Evolutionary conservation across 164 flowering plant genomes (phyloP).

Genomic region (Stephania japonica): DNA sequence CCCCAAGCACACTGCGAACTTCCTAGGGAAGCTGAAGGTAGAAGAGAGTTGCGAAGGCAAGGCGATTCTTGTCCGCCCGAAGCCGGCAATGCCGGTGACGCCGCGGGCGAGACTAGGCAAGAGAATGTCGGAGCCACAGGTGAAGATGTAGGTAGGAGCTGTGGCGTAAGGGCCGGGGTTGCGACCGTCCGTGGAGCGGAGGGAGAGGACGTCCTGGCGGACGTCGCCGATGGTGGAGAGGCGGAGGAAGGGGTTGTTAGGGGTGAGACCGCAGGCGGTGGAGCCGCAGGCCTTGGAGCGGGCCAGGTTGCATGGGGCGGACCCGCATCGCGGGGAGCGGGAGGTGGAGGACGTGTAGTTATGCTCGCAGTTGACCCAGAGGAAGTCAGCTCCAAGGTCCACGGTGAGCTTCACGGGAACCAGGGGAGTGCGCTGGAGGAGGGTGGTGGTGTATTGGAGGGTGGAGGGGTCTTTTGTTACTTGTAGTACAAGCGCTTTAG

Average conservation of each 20-base stretch:
- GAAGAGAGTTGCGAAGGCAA: conserved; percentile 27
- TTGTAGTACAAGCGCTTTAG: conserved; percentile 24
- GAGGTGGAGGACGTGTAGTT: conserved; percentile 22
- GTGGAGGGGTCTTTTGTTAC: conserved; percentile 27
- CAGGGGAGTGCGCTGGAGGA: conserved; percentile 25
- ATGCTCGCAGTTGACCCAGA: conserved; percentile 26
- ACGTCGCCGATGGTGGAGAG: conserved; percentile 13
- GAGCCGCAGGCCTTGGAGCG: conserved; percentile 8
- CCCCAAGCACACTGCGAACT: conserved; percentile 32
- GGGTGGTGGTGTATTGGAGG: conserved; percentile 20
- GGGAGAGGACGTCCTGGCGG: conserved; percentile 15
- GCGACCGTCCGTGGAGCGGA: conserved; percentile 26
- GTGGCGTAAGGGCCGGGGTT: conserved; percentile 19
- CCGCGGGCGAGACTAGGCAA: conserved; percentile 30
- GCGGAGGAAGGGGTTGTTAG: conserved; percentile 18
- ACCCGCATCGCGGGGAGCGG: conserved; percentile 18
- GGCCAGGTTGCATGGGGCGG: conserved; percentile 25
- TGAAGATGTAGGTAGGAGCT: conserved; percentile 21
- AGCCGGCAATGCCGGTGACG: conserved; percentile 26
- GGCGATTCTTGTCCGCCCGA: conserved; percentile 20
- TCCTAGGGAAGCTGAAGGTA: conserved; percentile 21
- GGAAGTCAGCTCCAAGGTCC: conserved; percentile 23
- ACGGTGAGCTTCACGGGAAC: conserved; percentile 17
- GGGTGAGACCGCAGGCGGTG: conserved; percentile 21
- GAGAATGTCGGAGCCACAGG: conserved; percentile 20